Evolutionary conservation across 192 early-diverging fungal species (phyloP), one percentile per base, ranked within the genome.

Genomic region (Backusella sp.): DNA sequence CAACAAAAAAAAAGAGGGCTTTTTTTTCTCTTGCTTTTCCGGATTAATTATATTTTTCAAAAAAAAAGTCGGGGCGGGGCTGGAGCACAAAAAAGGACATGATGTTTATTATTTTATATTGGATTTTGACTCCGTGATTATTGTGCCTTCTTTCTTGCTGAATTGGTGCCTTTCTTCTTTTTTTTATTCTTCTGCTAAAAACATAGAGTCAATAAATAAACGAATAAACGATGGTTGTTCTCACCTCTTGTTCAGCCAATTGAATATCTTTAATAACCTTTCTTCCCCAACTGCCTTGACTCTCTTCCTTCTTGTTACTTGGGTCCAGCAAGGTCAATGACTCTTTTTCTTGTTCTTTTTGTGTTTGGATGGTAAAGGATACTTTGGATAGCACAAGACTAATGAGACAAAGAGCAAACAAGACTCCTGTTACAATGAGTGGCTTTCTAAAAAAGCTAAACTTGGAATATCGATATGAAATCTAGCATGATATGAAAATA

Each of bases 391-490:
- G 70, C 21, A 82, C 11, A 23, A 89, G 88, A 7, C 87, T 87
- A 65, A 89, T 46, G 11, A 79, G 77, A 86, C 91, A 91, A 56
- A 91, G 11, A 2, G 28, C 74, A 71, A 92, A 82, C 52, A 93
- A 41, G 37, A 80, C 77, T 0, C 66, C 49, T 6, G 86, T 84
- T 26, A 88, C 83, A 4, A 80, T 87, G 28, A 88, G 42, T 23
- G 93, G 93, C 76, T 95, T 95, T 72, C 84, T 84, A 72, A 91
- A 80, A 37, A 90, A 81, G 32, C 83, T 72, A 17, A 69, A 0
- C n/a, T 39, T 32, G 12, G 84, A 72, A 75, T 85, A 88, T 30
- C 78, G 71, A 72, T 95, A 95, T 34, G 84, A 84, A 17, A 93
- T 79, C 79, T 81, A 74, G 1, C 19, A 5, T 19, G 12, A 30